Percentiles rank a stretch among this genome's conserved stretches.
These are phyloP conservation scores for Nakazawaea ishiwadae DNA, from an alignment of 805 yeast species.

Conservation along the genomic window DNA sequence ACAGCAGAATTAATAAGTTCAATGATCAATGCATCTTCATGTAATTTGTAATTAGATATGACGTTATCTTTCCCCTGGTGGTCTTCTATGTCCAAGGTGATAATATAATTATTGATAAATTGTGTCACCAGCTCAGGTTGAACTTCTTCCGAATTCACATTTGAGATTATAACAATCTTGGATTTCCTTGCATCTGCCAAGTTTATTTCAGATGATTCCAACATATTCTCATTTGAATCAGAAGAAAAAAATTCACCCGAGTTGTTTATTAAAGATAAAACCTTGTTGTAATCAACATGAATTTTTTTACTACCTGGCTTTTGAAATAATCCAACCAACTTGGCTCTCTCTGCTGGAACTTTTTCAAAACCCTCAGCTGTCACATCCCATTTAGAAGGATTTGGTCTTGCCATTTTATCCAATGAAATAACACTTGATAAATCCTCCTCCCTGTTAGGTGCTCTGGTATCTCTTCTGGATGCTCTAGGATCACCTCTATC, in stretches of 20 bases:
- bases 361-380: conserved; percentile 70
- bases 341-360: conserved; percentile 72
- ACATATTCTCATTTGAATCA: conserved; percentile 30
- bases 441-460: conserved; percentile 22
- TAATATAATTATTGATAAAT: conserved; percentile 39
- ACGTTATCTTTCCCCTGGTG: conserved; percentile 27
- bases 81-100: conserved; percentile 37
- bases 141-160: conserved; percentile 28
- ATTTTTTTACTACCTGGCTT: conserved; percentile 54
- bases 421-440: conserved; percentile 40
- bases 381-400: conserved; percentile 61
- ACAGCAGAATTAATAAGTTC: conserved; percentile 45
- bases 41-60: conserved; percentile 26
- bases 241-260: conserved; percentile 20
- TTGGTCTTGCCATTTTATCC: conserved; percentile 42
- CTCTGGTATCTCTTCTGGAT: conserved; percentile 17
- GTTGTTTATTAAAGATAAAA: conserved; percentile 17
- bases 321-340: conserved; percentile 74
- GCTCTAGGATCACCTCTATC: no score
- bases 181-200: conserved; percentile 29
- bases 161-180: conserved; percentile 26
- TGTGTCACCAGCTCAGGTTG: conserved; percentile 36
- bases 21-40: conserved; percentile 35
- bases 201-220: conserved; percentile 19
- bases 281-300: conserved; percentile 33